Conservation (phyloP, 495 filamentous ascomycete species). For the Aspergillus haitiensis region DNA sequence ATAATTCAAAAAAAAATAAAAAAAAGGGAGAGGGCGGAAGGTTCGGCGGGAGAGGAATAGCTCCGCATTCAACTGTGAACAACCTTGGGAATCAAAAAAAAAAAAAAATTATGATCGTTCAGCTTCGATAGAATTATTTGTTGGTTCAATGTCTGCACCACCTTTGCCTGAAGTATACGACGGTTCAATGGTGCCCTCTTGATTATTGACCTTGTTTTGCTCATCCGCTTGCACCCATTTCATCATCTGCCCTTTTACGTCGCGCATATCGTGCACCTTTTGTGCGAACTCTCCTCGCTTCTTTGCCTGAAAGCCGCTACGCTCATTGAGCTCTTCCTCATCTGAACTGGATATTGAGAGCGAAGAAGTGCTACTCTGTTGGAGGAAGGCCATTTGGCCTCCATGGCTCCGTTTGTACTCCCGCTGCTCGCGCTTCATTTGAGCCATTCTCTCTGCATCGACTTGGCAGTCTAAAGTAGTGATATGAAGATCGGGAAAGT, state of each 20-base stretch:
- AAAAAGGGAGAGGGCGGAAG: too few relatives aligned
- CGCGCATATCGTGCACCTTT: conserved; percentile 42
- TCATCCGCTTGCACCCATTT: conserved; percentile 40
- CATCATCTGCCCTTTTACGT: conserved; percentile 45
- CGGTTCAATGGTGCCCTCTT: not conserved
- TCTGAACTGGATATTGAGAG: conserved; percentile 69
- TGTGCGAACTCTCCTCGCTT: conserved; percentile 34
- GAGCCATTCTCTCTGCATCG: conserved; percentile 61
- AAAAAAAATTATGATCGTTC: too few relatives aligned
- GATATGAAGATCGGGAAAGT: conserved; percentile 73
- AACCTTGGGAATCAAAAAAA: too few relatives aligned
- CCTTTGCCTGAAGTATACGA: too few relatives aligned
- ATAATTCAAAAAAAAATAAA: too few relatives aligned
- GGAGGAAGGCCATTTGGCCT: conserved; percentile 60
- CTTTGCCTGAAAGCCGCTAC: conserved; percentile 38
- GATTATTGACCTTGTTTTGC: not conserved
- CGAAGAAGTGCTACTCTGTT: conserved; percentile 57
- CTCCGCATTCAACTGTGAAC: too few relatives aligned
- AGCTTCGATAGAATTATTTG: too few relatives aligned
- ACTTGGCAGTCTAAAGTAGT: conserved; percentile 63
- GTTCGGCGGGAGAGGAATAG: too few relatives aligned
- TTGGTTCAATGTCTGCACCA: too few relatives aligned
- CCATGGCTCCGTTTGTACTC: conserved; percentile 65
- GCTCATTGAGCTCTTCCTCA: conserved; percentile 67
- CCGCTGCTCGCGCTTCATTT: conserved; percentile 63